Conservation (phyloP, 306 rosid species). For the Castanea sativa region DNA sequence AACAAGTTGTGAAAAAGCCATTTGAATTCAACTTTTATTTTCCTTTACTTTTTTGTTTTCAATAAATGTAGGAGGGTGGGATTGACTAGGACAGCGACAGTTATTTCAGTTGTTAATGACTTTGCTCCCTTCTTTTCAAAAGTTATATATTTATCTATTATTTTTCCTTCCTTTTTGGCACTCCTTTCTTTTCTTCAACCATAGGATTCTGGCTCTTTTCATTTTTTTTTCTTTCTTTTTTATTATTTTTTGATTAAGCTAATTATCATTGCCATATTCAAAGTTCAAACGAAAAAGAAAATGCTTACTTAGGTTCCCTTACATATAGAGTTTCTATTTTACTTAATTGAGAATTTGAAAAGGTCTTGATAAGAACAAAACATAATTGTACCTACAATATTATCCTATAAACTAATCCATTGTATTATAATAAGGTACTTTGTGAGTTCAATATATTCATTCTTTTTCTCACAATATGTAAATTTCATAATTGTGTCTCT, state of each 20-base stretch:
- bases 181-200: neutral
- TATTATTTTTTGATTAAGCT: neutral
- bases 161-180: no score
- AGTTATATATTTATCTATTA: neutral
- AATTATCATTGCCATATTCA: neutral
- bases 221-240: neutral
- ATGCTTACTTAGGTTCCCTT: no score
- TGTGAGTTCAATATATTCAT: no score
- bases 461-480: no score
- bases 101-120: neutral
- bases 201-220: neutral
- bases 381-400: no score
- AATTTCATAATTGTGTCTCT: no score
- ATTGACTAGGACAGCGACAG: neutral
- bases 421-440: no score
- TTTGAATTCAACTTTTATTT: neutral
- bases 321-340: no score
- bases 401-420: no score
- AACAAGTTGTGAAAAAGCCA: conserved; percentile 12
- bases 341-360: no score
- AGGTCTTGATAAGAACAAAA: no score
- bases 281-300: neutral
- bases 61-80: neutral
- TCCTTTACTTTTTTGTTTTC: neutral
- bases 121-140: neutral